Evolutionary conservation across 306 rosid genomes (phyloP).

Genomic region (Cercis canadensis): DNA sequence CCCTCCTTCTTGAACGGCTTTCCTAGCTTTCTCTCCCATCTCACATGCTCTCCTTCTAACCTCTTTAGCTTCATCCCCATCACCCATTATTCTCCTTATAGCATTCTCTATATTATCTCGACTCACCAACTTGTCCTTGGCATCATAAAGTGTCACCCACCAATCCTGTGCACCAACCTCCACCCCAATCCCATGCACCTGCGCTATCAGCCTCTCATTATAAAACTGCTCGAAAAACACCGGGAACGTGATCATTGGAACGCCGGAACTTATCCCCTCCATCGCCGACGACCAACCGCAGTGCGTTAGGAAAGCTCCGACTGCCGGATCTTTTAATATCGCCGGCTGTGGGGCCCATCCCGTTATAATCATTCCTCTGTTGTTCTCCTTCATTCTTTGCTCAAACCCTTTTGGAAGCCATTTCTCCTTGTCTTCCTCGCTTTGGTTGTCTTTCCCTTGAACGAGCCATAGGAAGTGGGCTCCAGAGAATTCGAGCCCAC

Average conservation of each 20-base stretch:
- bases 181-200: conserved; percentile 42
- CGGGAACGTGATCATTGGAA: conserved; percentile 16
- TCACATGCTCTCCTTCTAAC: conserved; percentile 31
- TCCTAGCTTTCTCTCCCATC: conserved; percentile 33
- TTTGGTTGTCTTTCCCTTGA: too few species aligned
- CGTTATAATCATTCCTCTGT: background rate
- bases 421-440: background rate
- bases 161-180: conserved; percentile 48
- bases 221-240: conserved; percentile 35
- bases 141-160: background rate
- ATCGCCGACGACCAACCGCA: conserved; percentile 11
- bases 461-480: background rate
- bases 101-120: conserved; percentile 41
- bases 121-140: conserved; percentile 19
- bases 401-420: background rate
- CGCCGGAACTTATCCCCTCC: background rate
- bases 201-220: conserved; percentile 40
- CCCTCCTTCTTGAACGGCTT: conserved; percentile 38
- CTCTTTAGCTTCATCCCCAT: conserved; percentile 30
- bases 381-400: too few species aligned
- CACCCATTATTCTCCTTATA: conserved; percentile 43
- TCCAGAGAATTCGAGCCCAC: background rate
- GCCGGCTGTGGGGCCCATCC: conserved; percentile 12
- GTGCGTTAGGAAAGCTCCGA: background rate
- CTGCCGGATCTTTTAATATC: background rate